Evolutionary conservation across 331 rosid genomes (phyloP).

Genomic region (Malus hybrid): DNA sequence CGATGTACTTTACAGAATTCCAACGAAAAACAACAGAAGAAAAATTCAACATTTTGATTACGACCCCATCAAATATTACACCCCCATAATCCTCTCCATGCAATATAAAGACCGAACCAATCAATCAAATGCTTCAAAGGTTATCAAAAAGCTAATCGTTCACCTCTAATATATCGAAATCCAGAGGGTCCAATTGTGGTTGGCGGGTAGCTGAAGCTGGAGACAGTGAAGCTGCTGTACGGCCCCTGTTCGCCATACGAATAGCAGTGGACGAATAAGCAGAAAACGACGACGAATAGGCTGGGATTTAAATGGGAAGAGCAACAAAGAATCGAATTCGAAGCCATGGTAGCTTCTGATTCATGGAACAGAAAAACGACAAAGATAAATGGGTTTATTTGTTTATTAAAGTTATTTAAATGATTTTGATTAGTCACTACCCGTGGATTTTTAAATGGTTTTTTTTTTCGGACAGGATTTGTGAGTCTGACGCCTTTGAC

Average conservation of each 20-base stretch:
- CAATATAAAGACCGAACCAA: background rate
- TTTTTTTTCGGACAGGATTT: too few species aligned
- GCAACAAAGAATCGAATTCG: slow-evolving; percentile 35
- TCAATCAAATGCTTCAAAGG: slow-evolving; percentile 19
- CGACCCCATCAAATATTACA: slow-evolving; percentile 22
- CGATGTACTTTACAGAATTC: slow-evolving; percentile 1
- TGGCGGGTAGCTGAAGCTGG: slow-evolving; percentile 69
- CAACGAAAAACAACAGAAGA: background rate
- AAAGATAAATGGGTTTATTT: slow-evolving; percentile 1
- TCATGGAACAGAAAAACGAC: slow-evolving; percentile 14
- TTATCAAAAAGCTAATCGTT: background rate
- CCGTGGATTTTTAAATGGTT: background rate
- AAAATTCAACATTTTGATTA: slow-evolving; percentile 11
- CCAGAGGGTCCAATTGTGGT: slow-evolving; percentile 52
- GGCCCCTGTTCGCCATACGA: slow-evolving; percentile 24
- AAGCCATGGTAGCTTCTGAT: slow-evolving; percentile 35
- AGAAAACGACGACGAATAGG: slow-evolving; percentile 29
- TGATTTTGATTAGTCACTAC: background rate
- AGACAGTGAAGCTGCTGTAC: slow-evolving; percentile 50
- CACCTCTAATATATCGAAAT: slow-evolving; percentile 79
- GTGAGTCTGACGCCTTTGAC: background rate
- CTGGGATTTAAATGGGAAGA: slow-evolving; percentile 32
- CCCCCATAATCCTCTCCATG: background rate
- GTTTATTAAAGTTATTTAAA: background rate
- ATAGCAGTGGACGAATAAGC: slow-evolving; percentile 26